These are phyloP conservation scores for Candida andamanensis DNA, from an alignment of 805 yeast species.

Conservation along the genomic window DNA sequence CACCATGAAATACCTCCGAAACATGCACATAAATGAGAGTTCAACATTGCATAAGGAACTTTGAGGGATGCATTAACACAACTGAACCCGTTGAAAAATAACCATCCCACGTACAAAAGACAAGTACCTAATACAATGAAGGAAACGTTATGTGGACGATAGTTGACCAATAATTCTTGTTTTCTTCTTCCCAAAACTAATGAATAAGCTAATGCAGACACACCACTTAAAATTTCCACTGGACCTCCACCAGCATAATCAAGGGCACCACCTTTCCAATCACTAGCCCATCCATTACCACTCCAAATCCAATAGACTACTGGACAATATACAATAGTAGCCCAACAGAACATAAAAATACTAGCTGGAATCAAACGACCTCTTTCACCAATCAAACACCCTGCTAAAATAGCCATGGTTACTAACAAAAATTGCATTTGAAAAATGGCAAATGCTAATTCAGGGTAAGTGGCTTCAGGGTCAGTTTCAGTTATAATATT, in stretches of 20 bases:
- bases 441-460: slow-evolving; percentile 76
- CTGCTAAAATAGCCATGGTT: slow-evolving; percentile 87
- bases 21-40: slow-evolving; percentile 84
- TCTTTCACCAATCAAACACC: slow-evolving; percentile 83
- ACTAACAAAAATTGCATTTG: slow-evolving; percentile 91
- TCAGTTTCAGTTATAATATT: slow-evolving; percentile 50
- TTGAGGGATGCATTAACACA: slow-evolving; percentile 77
- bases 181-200: slow-evolving; percentile 73
- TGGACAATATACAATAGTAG: slow-evolving; percentile 89
- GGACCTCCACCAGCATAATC: slow-evolving; percentile 99
- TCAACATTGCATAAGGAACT: slow-evolving; percentile 86
- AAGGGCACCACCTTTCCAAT: slow-evolving; percentile 74
- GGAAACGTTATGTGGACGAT: slow-evolving; percentile 92
- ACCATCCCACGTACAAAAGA: slow-evolving; percentile 92
- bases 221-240: slow-evolving; percentile 88
- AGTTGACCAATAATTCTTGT: slow-evolving; percentile 74
- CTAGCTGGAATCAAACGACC: slow-evolving; percentile 83
- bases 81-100: slow-evolving; percentile 90
- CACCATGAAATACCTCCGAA: slow-evolving; percentile 93
- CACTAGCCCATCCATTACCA: slow-evolving; percentile 88
- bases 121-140: slow-evolving; percentile 85
- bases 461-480: slow-evolving; percentile 57
- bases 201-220: slow-evolving; percentile 84
- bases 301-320: slow-evolving; percentile 97
- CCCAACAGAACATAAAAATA: slow-evolving; percentile 81